Percentiles rank a stretch among this genome's conserved stretches.
Conservation (phyloP, 768 basidiomycete genomes). For the Baorangia bicolor region DNA sequence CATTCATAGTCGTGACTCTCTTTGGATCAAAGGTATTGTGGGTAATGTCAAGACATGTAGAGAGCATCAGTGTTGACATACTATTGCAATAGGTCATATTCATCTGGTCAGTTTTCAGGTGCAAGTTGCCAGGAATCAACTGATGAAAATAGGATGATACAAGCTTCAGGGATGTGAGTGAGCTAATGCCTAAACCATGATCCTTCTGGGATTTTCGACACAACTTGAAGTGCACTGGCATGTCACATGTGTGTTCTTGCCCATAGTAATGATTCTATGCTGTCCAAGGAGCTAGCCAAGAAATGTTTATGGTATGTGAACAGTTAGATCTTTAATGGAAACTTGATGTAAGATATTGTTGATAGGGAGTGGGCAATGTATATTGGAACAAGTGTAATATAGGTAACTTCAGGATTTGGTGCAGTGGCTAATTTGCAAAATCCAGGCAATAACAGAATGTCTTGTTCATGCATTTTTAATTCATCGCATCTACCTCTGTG, state of each 20-base stretch:
- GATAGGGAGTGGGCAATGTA: constrained; percentile 14
- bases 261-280: background rate
- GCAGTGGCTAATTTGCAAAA: background rate
- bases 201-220: background rate
- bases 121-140: background rate
- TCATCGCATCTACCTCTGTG: constrained; percentile 24
- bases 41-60: background rate
- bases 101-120: constrained; percentile 20
- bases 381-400: constrained; percentile 18
- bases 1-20: constrained; percentile 15
- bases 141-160: constrained; percentile 18
- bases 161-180: constrained; percentile 19
- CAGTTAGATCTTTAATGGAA: background rate
- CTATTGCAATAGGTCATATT: constrained; percentile 13
- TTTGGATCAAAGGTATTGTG: constrained; percentile 25
- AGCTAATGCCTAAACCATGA: too few relatives aligned
- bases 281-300: background rate
- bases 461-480: constrained; percentile 27
- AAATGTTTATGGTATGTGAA: constrained; percentile 6
- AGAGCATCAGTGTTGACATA: background rate
- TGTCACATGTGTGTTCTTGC: constrained; percentile 4
- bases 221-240: constrained; percentile 15
- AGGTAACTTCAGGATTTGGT: background rate
- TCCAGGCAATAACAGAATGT: constrained; percentile 17
- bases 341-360: background rate